Percentiles rank a stretch among this genome's conserved stretches.
These are phyloP conservation scores for Cadophora luteo-olivacea DNA, from an alignment of 2,329 filamentous ascomycete species.

Conservation along the genomic window DNA sequence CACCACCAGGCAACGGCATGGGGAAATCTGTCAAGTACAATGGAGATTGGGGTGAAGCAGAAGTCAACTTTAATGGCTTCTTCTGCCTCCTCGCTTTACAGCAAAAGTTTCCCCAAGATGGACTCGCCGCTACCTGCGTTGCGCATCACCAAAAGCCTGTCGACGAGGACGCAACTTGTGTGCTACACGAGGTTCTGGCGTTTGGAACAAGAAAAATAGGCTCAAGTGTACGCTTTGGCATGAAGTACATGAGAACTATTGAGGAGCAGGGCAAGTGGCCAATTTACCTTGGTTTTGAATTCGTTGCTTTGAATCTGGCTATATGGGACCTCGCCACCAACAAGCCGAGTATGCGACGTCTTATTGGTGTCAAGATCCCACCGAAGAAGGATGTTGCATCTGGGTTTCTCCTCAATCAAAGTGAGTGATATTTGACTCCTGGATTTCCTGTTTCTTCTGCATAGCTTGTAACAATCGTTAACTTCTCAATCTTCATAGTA, in stretches of 20 bases:
- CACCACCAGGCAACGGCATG: not conserved
- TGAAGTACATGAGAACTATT: not conserved
- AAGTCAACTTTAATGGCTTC: not conserved
- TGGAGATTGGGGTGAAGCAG: not conserved
- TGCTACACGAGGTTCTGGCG: not conserved
- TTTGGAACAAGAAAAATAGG: not conserved
- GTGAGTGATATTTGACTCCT: not conserved
- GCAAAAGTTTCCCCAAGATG: not conserved
- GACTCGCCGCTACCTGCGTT: not conserved
- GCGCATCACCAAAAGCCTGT: not conserved
- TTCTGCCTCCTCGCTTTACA: not conserved
- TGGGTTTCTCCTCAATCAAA: slow-evolving; percentile 13
- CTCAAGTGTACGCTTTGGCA: slow-evolving; percentile 1
- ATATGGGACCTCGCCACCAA: not conserved
- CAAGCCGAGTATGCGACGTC: not conserved
- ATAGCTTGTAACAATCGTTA: not conserved
- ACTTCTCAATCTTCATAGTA: not conserved
- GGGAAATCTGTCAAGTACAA: not conserved
- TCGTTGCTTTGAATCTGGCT: slow-evolving; percentile 5
- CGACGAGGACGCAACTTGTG: not conserved
- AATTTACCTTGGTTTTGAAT: slow-evolving; percentile 11
- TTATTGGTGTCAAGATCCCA: slow-evolving; percentile 18
- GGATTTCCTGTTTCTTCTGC: not conserved
- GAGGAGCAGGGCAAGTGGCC: not conserved
- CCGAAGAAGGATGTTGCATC: slow-evolving; percentile 5